phyloP scores from a whole-genome alignment of 176 grass and related monocot genomes.

The Aechmea fasciata region DNA sequence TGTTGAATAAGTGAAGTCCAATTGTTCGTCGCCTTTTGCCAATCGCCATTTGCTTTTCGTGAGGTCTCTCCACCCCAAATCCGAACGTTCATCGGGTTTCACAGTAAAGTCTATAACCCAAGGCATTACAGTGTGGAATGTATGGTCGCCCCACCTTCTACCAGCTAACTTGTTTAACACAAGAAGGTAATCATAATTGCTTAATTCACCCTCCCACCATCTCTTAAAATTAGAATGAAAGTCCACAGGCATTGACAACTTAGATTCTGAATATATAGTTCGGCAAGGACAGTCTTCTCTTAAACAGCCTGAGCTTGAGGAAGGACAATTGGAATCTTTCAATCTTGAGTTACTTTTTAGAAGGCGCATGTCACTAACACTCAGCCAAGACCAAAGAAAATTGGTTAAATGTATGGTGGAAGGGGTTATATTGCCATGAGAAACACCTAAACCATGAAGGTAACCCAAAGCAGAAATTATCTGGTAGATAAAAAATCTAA shows the following conservation, averaged over 20 bases:
- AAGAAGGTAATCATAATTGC: constrained; percentile 95
- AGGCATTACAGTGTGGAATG: constrained; percentile 93
- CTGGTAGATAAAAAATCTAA: constrained; percentile 80
- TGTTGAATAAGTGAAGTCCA: constrained; percentile 89
- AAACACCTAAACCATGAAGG: constrained; percentile 70
- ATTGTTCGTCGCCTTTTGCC: constrained; percentile 93
- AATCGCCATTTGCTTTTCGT: constrained; percentile 96
- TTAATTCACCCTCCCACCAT: constrained; percentile 83
- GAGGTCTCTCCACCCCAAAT: constrained; percentile 85
- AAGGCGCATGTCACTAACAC: constrained; percentile 42
- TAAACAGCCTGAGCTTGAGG: constrained; percentile 27
- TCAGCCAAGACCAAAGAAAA: constrained; percentile 71
- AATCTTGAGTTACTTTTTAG: constrained; percentile 41
- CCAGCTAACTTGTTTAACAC: constrained; percentile 88
- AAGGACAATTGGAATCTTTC: constrained; percentile 19
- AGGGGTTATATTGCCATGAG: constrained; percentile 72
- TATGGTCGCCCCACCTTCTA: constrained; percentile 82
- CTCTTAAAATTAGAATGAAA: constrained; percentile 57
- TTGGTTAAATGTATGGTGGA: constrained; percentile 62
- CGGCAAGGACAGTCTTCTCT: constrained; percentile 34
- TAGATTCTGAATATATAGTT: constrained; percentile 43
- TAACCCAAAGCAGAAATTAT: constrained; percentile 66
- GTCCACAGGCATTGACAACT: constrained; percentile 41
- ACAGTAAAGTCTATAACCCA: constrained; percentile 97
- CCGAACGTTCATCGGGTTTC: constrained; percentile 64